These are phyloP conservation scores for Blumeriella jaapii DNA, from an alignment of 2,329 filamentous ascomycete genomes.

Conservation along the genomic window DNA sequence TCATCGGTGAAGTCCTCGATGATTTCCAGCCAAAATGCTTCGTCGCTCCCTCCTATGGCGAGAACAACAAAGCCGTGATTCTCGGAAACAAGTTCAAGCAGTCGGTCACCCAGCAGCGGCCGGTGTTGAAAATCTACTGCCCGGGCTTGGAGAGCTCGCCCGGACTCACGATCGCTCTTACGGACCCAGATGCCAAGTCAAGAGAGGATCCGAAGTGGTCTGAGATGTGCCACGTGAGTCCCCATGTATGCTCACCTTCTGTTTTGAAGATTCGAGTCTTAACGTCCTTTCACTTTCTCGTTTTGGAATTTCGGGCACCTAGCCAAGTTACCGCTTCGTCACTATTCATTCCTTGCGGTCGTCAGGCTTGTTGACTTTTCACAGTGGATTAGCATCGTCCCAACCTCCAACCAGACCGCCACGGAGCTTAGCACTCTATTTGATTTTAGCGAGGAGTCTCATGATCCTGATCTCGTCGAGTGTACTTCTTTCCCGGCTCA, in stretches of 20 bases:
- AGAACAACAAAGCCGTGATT: slow-evolving; percentile 30
- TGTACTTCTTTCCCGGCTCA: slow-evolving; percentile 9
- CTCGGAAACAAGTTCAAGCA: slow-evolving; percentile 33
- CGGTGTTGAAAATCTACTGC: slow-evolving; percentile 24
- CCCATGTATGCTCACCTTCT: not conserved
- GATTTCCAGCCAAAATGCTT: slow-evolving; percentile 42
- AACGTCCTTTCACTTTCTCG: not conserved
- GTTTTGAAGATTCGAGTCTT: not conserved
- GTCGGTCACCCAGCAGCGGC: slow-evolving; percentile 22
- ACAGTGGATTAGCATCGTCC: slow-evolving; percentile 8
- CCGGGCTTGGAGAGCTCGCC: slow-evolving; percentile 12
- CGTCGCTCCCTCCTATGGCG: slow-evolving; percentile 36
- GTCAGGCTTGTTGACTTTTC: not conserved
- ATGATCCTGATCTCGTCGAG: slow-evolving; percentile 11
- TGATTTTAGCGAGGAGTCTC: not conserved
- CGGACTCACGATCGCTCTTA: slow-evolving; percentile 37
- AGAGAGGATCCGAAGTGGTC: slow-evolving; percentile 41
- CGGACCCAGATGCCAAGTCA: slow-evolving; percentile 47
- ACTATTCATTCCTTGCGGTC: not conserved
- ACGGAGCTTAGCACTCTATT: not conserved
- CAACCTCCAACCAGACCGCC: not conserved
- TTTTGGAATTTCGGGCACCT: not conserved
- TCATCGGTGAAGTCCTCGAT: slow-evolving; percentile 36
- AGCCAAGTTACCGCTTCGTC: not conserved
- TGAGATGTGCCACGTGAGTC: slow-evolving; percentile 41